These are phyloP conservation scores for Darksidea phi DNA, from an alignment of 495 filamentous ascomycete genomes.

Conservation along the genomic window DNA sequence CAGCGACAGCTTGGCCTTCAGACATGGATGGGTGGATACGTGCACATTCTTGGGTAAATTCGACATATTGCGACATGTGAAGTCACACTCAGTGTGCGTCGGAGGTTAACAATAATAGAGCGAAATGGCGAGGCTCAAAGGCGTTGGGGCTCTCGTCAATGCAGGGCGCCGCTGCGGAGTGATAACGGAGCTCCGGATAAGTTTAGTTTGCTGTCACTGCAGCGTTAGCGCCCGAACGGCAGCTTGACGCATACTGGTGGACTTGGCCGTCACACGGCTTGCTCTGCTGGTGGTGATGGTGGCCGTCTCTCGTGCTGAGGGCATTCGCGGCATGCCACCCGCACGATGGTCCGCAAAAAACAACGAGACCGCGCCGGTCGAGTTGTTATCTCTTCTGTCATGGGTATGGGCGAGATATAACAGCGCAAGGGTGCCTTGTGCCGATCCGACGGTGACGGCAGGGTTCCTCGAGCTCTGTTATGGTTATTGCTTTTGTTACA, in stretches of 20 bases:
- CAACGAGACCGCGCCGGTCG: too few species aligned
- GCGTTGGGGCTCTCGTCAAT: background rate
- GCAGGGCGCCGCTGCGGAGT: conserved; percentile 5
- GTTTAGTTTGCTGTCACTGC: too few species aligned
- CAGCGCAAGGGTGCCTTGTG: background rate
- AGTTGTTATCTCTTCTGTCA: too few species aligned
- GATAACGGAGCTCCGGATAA: background rate
- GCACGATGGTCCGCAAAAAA: too few species aligned
- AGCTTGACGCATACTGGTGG: too few species aligned
- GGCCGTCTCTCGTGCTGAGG: too few species aligned
- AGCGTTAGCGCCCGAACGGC: too few species aligned
- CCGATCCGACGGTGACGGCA: conserved; percentile 1
- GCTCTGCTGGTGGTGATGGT: too few species aligned
- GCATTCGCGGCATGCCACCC: too few species aligned
- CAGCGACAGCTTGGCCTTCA: conserved; percentile 83
- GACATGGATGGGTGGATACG: conserved; percentile 81
- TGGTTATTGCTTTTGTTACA: background rate
- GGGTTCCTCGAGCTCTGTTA: background rate
- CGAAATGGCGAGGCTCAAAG: too few species aligned
- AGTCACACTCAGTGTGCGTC: conserved; percentile 19
- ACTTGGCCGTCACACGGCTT: too few species aligned
- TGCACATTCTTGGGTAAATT: conserved; percentile 69
- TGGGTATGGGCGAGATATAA: too few species aligned
- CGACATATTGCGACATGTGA: conserved; percentile 19
- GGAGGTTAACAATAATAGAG: background rate